Evolutionary conservation across 169 alveolate species (phyloP), one percentile per base, ranked within the genome.

Genomic region (Plasmodium vivax): DNA sequence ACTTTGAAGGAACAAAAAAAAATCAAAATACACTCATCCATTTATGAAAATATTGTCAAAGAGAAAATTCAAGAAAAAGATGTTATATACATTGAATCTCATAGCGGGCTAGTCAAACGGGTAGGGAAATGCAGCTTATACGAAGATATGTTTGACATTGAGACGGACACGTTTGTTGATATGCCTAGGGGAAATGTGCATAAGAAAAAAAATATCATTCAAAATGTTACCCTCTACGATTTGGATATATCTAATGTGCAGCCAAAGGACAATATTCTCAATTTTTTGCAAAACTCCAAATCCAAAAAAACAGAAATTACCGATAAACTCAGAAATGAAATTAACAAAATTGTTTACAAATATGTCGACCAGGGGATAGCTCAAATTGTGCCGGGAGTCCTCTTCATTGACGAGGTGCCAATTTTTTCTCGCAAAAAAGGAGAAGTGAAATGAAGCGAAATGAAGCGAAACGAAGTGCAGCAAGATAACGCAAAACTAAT

Each of bases 341-440:
- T 99, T 83, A 99, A 99, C 96, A 98, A 99, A 96, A 99, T 98
- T 23, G 99, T 99, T 56, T 98, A 98, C 96, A 98, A 98, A 95
- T 99, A 98, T 91, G 98, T 98, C 43, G 99, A 98, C 82, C 95
- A 92, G 58, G 99, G 99, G 38, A 98, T 99, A 30, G 99, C 99
- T n/a, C 99, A 99, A 96, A 97, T 99, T 72, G 99, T 99, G 32
- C 99, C 99, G 36, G 99, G 99, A n/a, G 99, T 99, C 82, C 94
- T 99, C 58, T 99, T 99, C 95, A 99, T 99, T 82, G 99, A 99
- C 96, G 99, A 99, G 98, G 99, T 92, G 23, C 19, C 14, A 68
- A 68, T 9, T 68, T 68, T 27, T 68, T 68, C 77, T 23, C 38
- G 34, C 41, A 75, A 75, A 54, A 30, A 45, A 32, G 34, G 68